A percentile compares a stretch with the other conserved stretches of the same genome.
Conservation (phyloP, 768 basidiomycete genomes). For the Flagelloscypha sp. region DNA sequence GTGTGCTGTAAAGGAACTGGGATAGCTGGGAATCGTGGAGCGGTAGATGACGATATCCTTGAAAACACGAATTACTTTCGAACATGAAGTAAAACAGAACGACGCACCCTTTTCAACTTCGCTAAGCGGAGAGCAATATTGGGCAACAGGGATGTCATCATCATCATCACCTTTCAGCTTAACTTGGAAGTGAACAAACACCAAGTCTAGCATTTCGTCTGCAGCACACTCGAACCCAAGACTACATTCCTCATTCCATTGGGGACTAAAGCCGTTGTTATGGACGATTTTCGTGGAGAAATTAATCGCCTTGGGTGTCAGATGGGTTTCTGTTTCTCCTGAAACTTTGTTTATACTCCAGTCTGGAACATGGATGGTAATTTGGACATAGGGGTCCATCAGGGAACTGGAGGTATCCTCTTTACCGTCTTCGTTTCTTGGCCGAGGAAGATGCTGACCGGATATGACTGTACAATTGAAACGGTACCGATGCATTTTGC, state of each 20-base stretch:
- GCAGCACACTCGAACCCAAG: constrained; percentile 74
- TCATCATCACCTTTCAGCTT: constrained; percentile 54
- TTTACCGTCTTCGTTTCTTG: constrained; percentile 51
- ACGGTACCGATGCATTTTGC: constrained; percentile 45
- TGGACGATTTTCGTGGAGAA: constrained; percentile 56
- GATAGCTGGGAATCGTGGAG: constrained; percentile 82
- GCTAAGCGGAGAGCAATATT: constrained; percentile 66
- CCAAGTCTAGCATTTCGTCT: constrained; percentile 65
- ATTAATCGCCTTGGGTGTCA: constrained; percentile 33
- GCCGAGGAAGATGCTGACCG: constrained; percentile 81
- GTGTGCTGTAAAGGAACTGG: constrained; percentile 88
- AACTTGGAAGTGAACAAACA: constrained; percentile 78
- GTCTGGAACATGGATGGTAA: constrained; percentile 69
- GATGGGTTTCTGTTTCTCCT: constrained; percentile 19
- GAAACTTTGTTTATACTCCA: constrained; percentile 30
- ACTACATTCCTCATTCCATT: constrained; percentile 65
- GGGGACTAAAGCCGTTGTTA: constrained; percentile 90
- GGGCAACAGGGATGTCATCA: constrained; percentile 57
- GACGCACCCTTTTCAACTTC: constrained; percentile 60
- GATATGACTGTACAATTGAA: constrained; percentile 76
- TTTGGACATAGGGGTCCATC: constrained; percentile 72
- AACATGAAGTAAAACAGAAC: constrained; percentile 2
- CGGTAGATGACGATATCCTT: constrained; percentile 86
- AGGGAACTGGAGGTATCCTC: constrained; percentile 53
- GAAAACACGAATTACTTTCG: neutral